Conservation (phyloP, 116 monocot species). For the Cymodocea nodosa region DNA sequence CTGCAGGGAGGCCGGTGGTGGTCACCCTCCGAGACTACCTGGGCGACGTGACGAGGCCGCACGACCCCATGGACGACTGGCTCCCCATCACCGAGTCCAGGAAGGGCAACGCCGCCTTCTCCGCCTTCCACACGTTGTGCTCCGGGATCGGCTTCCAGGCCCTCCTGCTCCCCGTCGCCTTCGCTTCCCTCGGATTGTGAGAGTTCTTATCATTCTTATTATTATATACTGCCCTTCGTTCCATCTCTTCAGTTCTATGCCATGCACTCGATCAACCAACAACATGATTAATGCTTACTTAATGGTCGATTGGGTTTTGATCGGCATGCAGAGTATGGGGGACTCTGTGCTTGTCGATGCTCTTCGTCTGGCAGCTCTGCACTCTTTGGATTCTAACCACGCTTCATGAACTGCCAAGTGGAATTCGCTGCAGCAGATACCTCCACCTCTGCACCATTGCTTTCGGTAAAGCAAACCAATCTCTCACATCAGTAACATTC, state of each 20-base stretch:
- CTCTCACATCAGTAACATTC: too few relatives aligned
- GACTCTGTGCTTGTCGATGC: conserved; percentile 28
- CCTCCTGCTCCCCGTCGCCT: conserved; percentile 57
- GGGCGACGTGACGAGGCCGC: conserved; percentile 54
- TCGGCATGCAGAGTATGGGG: conserved; percentile 59
- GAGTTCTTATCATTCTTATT: neutral
- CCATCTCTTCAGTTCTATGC: too few relatives aligned
- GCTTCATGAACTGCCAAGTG: conserved; percentile 52
- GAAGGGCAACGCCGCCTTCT: conserved; percentile 62
- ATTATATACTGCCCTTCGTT: too few relatives aligned
- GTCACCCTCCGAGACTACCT: conserved; percentile 43
- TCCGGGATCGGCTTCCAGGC: conserved; percentile 79
- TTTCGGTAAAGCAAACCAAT: conserved; percentile 33
- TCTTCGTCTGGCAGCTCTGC: conserved; percentile 81
- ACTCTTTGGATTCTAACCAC: conserved; percentile 68
- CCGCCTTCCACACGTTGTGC: conserved; percentile 72
- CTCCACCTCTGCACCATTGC: conserved; percentile 36
- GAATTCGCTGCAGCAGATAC: conserved; percentile 58
- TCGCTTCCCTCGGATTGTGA: conserved; percentile 65
- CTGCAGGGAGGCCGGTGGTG: conserved; percentile 8
- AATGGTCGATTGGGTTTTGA: too few relatives aligned
- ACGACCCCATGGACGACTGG: conserved; percentile 63
- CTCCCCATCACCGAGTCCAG: conserved; percentile 88
- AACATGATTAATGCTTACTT: too few relatives aligned
- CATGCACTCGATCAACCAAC: too few relatives aligned